Evolutionary conservation across 2,329 filamentous ascomycete genomes (phyloP), one percentile per base, ranked within the genome.

Genomic region (Paecilomyces fulvus): DNA sequence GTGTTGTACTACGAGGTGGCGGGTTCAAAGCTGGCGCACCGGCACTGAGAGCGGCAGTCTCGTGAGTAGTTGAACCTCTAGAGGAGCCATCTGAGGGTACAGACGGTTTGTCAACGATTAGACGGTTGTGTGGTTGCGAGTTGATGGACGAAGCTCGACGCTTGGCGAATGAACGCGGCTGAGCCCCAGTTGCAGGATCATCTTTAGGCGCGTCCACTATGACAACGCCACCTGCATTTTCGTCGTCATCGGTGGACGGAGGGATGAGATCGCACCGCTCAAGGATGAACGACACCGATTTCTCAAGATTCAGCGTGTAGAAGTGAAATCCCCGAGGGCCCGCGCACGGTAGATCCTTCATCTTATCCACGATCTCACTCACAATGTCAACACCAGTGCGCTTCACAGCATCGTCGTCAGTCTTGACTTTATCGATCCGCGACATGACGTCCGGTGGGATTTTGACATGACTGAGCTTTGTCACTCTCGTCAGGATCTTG

Each of bases 291-390:
- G 92, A 90, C 2, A 99, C 92, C 0, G 91, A 89, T 75, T 97
- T 99, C 72, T 97, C 92, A 30, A 97, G 79, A 69, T 99, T 99
- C 53, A 99, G 79, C 0, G 94, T 97, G 73, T 96, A 99, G 74
- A 99, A 97, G 70, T 99, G 94, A 73, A 96, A 96, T 5, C 94
- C 94, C 64, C 85, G 81, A 20, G 84, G 87, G 3, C 82, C 81
- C 1, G 73, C 68, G 10, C 78, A 77, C 0, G 83, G 84, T 61
- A 86, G 77, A 56, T 80, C 77, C 72, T 87, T 89, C 68, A 97
- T 83, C 65, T 85, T 83, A 61, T 90, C 84, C 14, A 97, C 83
- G 51, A 97, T 84, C 67, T 96, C 91, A 65, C 84, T 85, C 58
- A 99, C 70, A 55, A 97, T 88, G 67, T 79, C 75, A 8, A 79